Conservation (phyloP, 2,329 filamentous ascomycete species). For the Aspergillus nomiae region DNA sequence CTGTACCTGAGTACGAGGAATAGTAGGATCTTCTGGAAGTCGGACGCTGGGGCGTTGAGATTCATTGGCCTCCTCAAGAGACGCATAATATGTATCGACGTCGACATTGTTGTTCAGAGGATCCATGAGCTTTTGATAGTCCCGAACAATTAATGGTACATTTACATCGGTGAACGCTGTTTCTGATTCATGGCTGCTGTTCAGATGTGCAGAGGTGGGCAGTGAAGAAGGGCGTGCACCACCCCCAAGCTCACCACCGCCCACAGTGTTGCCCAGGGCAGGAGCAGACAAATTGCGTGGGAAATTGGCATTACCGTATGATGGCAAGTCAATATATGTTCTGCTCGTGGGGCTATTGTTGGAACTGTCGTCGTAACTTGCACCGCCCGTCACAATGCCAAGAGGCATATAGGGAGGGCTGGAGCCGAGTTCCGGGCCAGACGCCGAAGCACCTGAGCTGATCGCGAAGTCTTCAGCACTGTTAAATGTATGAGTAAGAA, state of each 20-base stretch:
- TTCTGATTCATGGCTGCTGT: background rate
- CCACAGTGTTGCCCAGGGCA: background rate
- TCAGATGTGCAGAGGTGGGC: background rate
- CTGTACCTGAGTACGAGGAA: conserved; percentile 25
- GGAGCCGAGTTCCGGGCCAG: background rate
- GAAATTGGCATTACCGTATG: background rate
- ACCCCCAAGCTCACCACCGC: background rate
- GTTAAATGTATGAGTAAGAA: background rate
- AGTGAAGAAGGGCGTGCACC: background rate
- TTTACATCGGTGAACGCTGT: background rate
- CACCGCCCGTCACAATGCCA: background rate
- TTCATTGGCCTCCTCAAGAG: conserved; percentile 22
- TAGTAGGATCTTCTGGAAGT: conserved; percentile 23
- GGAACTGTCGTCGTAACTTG: background rate
- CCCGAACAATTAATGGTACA: background rate
- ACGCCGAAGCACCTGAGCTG: conserved; percentile 1
- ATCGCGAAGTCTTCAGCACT: background rate
- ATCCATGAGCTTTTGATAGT: conserved; percentile 12
- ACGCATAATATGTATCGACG: conserved; percentile 18
- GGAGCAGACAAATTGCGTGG: background rate
- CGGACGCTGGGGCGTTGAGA: background rate
- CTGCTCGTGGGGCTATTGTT: background rate
- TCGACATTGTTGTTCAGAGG: conserved; percentile 9
- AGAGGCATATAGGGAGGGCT: background rate
- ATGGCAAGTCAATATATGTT: background rate